Evolutionary conservation across 2,329 filamentous ascomycete genomes (phyloP).

Genomic region (Dactylellina cionopaga): DNA sequence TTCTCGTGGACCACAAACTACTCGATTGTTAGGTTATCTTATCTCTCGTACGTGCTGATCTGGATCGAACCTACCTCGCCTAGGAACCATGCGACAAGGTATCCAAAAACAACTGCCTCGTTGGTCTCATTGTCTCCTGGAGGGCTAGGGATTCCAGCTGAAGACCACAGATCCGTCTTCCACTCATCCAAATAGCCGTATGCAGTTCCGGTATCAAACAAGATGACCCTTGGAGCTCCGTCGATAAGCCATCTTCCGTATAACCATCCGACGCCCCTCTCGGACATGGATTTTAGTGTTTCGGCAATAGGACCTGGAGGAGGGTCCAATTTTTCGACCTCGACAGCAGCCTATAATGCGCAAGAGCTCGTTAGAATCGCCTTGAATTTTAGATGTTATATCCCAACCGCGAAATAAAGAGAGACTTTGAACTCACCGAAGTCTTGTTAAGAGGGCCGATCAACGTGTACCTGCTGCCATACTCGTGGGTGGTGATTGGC

Average conservation of each 20-base stretch:
- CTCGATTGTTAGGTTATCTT: slow-evolving; percentile 52
- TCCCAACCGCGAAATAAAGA: no score
- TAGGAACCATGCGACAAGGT: slow-evolving; percentile 96
- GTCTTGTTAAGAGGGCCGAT: slow-evolving; percentile 92
- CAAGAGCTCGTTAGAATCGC: neutral
- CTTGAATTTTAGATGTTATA: neutral
- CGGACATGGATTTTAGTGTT: slow-evolving; percentile 91
- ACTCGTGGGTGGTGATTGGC: slow-evolving; percentile 95
- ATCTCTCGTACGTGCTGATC: no score
- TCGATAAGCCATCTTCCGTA: slow-evolving; percentile 99
- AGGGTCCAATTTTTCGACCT: slow-evolving; percentile 92
- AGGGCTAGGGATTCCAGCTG: slow-evolving; percentile 91
- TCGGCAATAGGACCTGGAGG: slow-evolving; percentile 79
- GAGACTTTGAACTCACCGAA: slow-evolving; percentile 71
- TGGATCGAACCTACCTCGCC: slow-evolving; percentile 81
- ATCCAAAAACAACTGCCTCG: slow-evolving; percentile 96
- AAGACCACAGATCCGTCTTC: slow-evolving; percentile 95
- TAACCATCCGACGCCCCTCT: slow-evolving; percentile 85
- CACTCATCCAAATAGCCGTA: slow-evolving; percentile 93
- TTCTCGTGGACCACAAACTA: slow-evolving; percentile 95
- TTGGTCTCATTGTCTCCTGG: slow-evolving; percentile 93
- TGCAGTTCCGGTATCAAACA: slow-evolving; percentile 94
- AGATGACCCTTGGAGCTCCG: slow-evolving; percentile 88
- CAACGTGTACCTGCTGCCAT: slow-evolving; percentile 95
- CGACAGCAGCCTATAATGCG: slow-evolving; percentile 80